Base-by-base conservation (phyloP, 306 rosid species). In the Boehmeria nivea region DNA sequence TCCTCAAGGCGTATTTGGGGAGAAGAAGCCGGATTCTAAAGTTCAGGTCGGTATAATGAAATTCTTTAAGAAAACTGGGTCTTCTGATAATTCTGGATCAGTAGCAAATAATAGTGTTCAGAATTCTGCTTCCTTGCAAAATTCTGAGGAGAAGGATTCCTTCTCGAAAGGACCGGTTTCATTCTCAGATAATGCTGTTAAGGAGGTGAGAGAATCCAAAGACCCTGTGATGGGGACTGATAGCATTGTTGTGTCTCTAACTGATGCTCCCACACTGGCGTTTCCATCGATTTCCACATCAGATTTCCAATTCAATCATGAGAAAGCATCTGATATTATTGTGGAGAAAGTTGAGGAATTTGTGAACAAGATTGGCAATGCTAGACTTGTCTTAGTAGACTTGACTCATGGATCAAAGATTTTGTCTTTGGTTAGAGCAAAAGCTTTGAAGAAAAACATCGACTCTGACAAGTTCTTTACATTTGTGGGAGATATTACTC, bases 281-380 rank as follows among this genome's bases (percentile, higher is more conserved):
- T 91, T 87, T 76, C 98, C 98, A 25, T 91, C 96, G 42, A 75
- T 87, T 78, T 91, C 96, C 21, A 91, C 96, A 25, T 63, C 96
- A 57, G 96, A 84, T 78, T 91, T 87, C 62, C 83, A 87, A 48
- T 91, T 91, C 63, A 66, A 77, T 76, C 75, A 50, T 54, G 93
- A 82, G 42, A 87, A 76, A 74, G 96, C 95, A 43, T 81, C 96
- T 72, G 95, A 80, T 21, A 80, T 91, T 57, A 82, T 87, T 69
- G 74, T 91, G 12, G 85, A 82, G 56, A 81, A 74, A 72, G 95
- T 82, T 27, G 72, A 60, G 6, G 94, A 91, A 65, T 84, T 74
- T 59, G 11, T 78, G 28, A 51, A 63, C 51, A 82, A 76, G 74
- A 57, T 80, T 57, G 81, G 71, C 53, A 87, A 78, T 78, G 82